phyloP scores from a whole-genome alignment of 2,329 filamentous ascomycete genomes.

The Fusarium brevicatenulatum region DNA sequence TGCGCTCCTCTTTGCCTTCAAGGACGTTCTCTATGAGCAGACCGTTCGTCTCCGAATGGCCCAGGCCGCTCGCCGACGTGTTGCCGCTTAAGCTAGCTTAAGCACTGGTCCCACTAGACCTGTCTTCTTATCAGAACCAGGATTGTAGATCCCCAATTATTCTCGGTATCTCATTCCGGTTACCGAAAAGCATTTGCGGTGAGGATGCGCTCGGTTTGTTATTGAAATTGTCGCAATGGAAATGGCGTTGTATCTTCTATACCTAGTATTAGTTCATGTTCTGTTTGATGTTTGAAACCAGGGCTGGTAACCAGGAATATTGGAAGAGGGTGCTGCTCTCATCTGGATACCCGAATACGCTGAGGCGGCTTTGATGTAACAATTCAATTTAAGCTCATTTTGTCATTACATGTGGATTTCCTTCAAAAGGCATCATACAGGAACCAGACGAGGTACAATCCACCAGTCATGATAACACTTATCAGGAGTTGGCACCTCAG shows the following conservation, averaged over 20 bases:
- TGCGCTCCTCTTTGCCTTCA: conserved; percentile 96
- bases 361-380: conserved; percentile 31
- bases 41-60: conserved; percentile 72
- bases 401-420: neutral
- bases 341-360: conserved; percentile 45
- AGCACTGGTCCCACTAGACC: conserved; percentile 1
- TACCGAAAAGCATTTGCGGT: conserved; percentile 26
- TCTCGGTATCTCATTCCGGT: conserved; percentile 10
- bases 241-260: conserved; percentile 29
- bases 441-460: conserved; percentile 65
- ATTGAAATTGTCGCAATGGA: conserved; percentile 18
- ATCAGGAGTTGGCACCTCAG: conserved; percentile 62
- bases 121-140: conserved; percentile 12
- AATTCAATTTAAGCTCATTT: conserved; percentile 25
- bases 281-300: conserved; percentile 6
- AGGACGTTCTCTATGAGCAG: conserved; percentile 92
- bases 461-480: conserved; percentile 72
- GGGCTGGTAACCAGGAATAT: conserved; percentile 6
- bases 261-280: conserved; percentile 4
- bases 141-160: conserved; percentile 6
- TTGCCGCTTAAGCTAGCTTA: conserved; percentile 45
- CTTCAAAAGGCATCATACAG: conserved; percentile 9
- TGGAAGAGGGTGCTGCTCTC: conserved; percentile 23
- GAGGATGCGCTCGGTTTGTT: conserved; percentile 21
- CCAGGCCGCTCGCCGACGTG: conserved; percentile 53